Conservation (phyloP, 371 early-diverging fungal genomes). For the Entomophthora muscae region DNA sequence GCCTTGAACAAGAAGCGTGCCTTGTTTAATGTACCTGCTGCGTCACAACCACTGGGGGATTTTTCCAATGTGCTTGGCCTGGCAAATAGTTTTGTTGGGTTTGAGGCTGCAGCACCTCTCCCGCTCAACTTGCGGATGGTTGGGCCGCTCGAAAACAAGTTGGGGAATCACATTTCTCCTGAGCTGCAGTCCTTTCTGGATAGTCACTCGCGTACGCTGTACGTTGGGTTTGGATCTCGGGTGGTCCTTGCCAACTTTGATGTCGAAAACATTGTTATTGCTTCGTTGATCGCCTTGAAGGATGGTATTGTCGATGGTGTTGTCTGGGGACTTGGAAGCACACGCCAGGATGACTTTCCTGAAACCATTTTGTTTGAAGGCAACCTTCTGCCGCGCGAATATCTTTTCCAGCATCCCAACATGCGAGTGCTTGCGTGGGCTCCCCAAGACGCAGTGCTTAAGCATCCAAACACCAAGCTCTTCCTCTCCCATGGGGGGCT, state of each 20-base stretch:
- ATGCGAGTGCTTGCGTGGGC: background rate
- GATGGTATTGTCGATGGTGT: background rate
- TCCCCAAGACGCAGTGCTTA: background rate
- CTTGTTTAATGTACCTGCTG: background rate
- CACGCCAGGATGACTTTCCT: background rate
- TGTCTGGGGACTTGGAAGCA: background rate
- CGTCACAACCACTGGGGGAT: background rate
- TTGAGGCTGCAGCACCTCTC: too few relatives aligned
- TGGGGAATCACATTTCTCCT: background rate
- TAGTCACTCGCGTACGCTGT: background rate
- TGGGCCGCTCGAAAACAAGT: background rate
- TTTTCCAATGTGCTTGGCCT: background rate
- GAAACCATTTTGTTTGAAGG: background rate
- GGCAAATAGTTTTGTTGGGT: background rate
- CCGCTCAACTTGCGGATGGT: background rate
- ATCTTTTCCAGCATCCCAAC: background rate
- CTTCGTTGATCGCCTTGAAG: background rate
- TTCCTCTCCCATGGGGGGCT: too few relatives aligned
- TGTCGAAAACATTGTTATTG: background rate
- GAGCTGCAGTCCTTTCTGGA: background rate
- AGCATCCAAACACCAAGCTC: background rate
- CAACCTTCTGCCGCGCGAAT: background rate
- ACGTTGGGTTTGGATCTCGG: constrained; percentile 3
- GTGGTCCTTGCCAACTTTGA: background rate
- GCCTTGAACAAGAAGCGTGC: background rate